A percentile compares a stretch with the other conserved stretches of the same genome.
These are phyloP conservation scores for Pueraria montana DNA, from an alignment of 306 rosid species.

Conservation along the genomic window DNA sequence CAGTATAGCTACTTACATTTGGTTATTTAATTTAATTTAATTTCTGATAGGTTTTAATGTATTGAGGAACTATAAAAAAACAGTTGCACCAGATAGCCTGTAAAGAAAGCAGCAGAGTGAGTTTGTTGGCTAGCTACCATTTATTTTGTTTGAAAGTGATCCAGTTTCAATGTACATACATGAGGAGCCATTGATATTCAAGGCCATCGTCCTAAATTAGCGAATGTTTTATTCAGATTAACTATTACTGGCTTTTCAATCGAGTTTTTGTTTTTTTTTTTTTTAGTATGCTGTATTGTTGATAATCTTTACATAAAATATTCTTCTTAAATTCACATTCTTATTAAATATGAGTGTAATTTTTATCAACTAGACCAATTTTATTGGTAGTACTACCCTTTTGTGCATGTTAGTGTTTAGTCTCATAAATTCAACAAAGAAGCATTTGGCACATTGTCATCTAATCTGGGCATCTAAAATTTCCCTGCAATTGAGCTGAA, in stretches of 20 bases:
- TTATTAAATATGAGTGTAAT: too few relatives aligned
- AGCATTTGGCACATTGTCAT: too few relatives aligned
- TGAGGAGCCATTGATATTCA: background rate
- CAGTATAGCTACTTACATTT: slow-evolving; percentile 30
- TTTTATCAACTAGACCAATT: too few relatives aligned
- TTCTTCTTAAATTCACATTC: too few relatives aligned
- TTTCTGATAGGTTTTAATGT: slow-evolving; percentile 14
- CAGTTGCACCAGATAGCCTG: slow-evolving; percentile 39
- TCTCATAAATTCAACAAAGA: too few relatives aligned
- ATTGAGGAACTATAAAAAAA: slow-evolving; percentile 30
- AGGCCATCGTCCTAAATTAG: slow-evolving; percentile 1
- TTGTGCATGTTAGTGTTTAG: too few relatives aligned
- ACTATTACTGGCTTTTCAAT: background rate
- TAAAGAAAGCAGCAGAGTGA: slow-evolving; percentile 46
- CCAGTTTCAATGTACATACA: slow-evolving; percentile 34
- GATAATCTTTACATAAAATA: background rate
- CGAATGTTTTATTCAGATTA: background rate
- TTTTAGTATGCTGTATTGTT: too few relatives aligned
- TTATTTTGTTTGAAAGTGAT: slow-evolving; percentile 18
- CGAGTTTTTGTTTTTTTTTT: background rate
- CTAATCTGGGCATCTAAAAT: too few relatives aligned
- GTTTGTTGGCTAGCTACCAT: slow-evolving; percentile 27
- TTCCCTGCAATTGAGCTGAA: too few relatives aligned
- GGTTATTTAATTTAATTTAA: background rate
- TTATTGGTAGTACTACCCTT: too few relatives aligned